Percentiles rank a stretch among this genome's conserved stretches.
These are phyloP conservation scores for Trichoderma endophyticum DNA, from an alignment of 2,329 filamentous ascomycete genomes.

Conservation along the genomic window DNA sequence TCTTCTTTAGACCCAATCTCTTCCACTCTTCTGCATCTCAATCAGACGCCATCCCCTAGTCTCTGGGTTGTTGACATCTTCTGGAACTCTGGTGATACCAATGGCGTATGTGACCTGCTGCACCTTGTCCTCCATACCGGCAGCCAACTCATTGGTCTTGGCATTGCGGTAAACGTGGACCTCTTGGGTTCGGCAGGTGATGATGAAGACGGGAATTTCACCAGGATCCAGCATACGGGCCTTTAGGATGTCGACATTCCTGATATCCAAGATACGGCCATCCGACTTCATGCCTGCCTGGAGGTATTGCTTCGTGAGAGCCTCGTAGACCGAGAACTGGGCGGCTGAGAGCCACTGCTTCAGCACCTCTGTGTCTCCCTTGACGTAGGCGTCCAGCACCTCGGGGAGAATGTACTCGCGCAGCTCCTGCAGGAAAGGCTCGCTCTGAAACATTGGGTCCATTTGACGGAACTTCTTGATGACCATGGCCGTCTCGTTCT, in stretches of 20 bases:
- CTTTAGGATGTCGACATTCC: slow-evolving; percentile 83
- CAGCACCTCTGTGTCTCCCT: slow-evolving; percentile 85
- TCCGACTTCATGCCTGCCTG: slow-evolving; percentile 91
- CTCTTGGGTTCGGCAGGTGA: slow-evolving; percentile 94
- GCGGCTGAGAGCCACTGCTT: slow-evolving; percentile 95
- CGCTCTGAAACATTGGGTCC: slow-evolving; percentile 91
- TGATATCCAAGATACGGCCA: slow-evolving; percentile 90
- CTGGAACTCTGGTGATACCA: slow-evolving; percentile 86
- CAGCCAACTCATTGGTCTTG: slow-evolving; percentile 84
- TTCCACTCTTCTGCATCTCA: slow-evolving; percentile 95
- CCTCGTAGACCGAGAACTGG: slow-evolving; percentile 94
- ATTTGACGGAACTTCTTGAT: slow-evolving; percentile 98
- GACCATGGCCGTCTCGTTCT: slow-evolving; percentile 96
- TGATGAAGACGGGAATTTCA: slow-evolving; percentile 92
- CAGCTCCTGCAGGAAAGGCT: slow-evolving; percentile 91
- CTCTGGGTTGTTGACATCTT: slow-evolving; percentile 96
- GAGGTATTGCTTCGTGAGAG: slow-evolving; percentile 94
- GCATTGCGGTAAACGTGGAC: slow-evolving; percentile 94
- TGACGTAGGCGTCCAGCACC: slow-evolving; percentile 96
- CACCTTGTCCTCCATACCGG: slow-evolving; percentile 98
- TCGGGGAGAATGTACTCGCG: slow-evolving; percentile 97
- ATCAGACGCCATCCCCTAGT: slow-evolving; percentile 96
- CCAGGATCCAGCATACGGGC: slow-evolving; percentile 80
- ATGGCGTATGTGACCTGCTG: slow-evolving; percentile 98
- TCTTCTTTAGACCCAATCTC: slow-evolving; percentile 66